Conservation (phyloP, 345 rosid species). For the Litchi chinensis region DNA sequence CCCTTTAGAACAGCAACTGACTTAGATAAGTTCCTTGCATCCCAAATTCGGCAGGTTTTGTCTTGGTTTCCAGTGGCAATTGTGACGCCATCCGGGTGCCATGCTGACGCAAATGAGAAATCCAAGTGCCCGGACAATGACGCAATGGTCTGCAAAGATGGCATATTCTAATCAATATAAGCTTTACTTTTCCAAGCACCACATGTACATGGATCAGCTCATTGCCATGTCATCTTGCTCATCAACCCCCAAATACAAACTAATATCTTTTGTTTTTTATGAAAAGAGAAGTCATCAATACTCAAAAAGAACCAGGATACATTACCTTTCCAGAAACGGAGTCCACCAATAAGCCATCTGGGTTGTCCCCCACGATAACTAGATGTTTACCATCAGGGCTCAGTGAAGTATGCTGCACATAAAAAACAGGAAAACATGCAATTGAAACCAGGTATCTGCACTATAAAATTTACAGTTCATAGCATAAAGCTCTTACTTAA, state of each 20-base stretch:
- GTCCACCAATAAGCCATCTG: constrained; percentile 67
- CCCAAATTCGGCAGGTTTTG: constrained; percentile 81
- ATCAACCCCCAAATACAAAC: neutral
- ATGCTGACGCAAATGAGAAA: constrained; percentile 81
- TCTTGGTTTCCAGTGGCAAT: constrained; percentile 88
- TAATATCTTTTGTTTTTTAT: too few relatives aligned
- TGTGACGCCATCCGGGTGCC: constrained; percentile 76
- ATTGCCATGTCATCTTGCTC: neutral
- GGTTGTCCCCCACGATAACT: constrained; percentile 72
- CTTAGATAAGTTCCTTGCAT: constrained; percentile 54
- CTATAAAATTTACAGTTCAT: neutral
- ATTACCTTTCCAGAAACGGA: constrained; percentile 62
- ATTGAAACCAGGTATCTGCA: neutral
- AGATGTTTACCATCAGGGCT: constrained; percentile 78
- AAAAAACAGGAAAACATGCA: neutral
- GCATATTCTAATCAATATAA: constrained; percentile 7
- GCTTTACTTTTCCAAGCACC: neutral
- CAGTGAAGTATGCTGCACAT: constrained; percentile 66
- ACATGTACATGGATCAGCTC: neutral
- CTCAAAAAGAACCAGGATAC: constrained; percentile 1
- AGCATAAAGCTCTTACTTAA: too few relatives aligned
- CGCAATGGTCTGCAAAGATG: constrained; percentile 42
- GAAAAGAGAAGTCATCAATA: neutral
- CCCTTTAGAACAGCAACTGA: constrained; percentile 69
- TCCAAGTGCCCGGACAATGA: constrained; percentile 66